Base-by-base conservation (phyloP, 768 basidiomycete genomes). In the Tulasnella sp. region DNA sequence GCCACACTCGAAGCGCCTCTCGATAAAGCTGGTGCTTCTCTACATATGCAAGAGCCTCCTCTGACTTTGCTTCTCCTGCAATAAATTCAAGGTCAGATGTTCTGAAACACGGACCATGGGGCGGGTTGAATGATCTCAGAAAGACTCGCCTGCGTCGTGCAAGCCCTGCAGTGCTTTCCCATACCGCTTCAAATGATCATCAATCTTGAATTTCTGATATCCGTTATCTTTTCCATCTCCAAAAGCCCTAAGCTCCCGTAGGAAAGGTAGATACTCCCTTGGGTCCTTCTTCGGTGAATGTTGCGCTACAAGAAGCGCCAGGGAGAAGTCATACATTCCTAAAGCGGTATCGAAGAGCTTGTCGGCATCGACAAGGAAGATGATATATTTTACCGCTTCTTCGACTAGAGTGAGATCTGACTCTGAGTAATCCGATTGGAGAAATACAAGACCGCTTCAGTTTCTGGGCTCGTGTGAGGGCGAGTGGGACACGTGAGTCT, bases 201-300 rank as follows among this genome's bases (percentile, higher is more conserved):
- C 93, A 60, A 99, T 98, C 64, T 80, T 80, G 74, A 89, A 96
- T 46, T 81, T 74, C 64, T 97, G 93, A 66, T 94, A 89, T 67
- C 81, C 78, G 60, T 79, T 80, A 46, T 91, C 86, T 65, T 91
- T 71, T 0, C 84, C 78, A 7, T 55, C 54, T 22, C 54, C 54
- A 25, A 43, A 24, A 17, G 42, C 57, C 19, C 89, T 81, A 7
- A 99, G 77, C 64, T 94, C 90, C 8, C 91, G 82, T 30, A 99
- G 77, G 81, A 99, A 98, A 0, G 96, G 96, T 0, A 99, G 80
- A 67, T 99, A 99, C 68, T 99, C 96, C 65, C 92, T 78, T 4
- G 96, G 96, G 70, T 99, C 96, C 94, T 98, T 51, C 80, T 94
- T 96, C 69, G 98, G 93, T 49, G 94, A 87, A 66, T 96, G 86